Conservation (phyloP, 1,284 basidiomycete genomes). For the Cutaneotrichosporon sp. region DNA sequence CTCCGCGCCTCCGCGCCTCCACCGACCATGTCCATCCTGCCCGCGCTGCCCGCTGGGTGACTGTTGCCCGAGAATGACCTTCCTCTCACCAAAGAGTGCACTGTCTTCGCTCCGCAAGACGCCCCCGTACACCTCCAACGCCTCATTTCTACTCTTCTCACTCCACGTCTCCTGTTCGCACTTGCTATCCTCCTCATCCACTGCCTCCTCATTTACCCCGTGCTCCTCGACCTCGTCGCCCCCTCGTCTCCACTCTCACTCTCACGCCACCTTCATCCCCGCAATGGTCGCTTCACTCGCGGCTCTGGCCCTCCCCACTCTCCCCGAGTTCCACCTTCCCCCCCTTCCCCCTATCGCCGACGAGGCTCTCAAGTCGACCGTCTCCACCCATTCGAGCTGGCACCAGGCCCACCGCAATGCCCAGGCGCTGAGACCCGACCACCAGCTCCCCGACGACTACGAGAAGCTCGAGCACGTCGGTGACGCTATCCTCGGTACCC, state of each 20-base stretch:
- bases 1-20: no score
- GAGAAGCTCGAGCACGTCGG: constrained; percentile 51
- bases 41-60: no score
- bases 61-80: no score
- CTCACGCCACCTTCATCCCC: not conserved
- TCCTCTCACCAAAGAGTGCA: no score
- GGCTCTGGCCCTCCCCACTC: constrained; percentile 19
- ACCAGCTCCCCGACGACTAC: constrained; percentile 31
- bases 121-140: no score
- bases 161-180: no score
- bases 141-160: no score
- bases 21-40: constrained; percentile 1
- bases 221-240: not conserved
- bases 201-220: no score
- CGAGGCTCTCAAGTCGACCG: constrained; percentile 19
- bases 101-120: no score
- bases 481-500: constrained; percentile 34
- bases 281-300: constrained; percentile 5
- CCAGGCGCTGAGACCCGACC: constrained; percentile 15
- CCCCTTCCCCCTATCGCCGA: constrained; percentile 38
- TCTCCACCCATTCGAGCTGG: constrained; percentile 34
- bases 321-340: constrained; percentile 32
- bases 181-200: no score
- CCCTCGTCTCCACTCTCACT: not conserved
- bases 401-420: constrained; percentile 10